Evolutionary conservation across 179 eudicot genomes (phyloP).

Genomic region (Amaranthus tricolor): DNA sequence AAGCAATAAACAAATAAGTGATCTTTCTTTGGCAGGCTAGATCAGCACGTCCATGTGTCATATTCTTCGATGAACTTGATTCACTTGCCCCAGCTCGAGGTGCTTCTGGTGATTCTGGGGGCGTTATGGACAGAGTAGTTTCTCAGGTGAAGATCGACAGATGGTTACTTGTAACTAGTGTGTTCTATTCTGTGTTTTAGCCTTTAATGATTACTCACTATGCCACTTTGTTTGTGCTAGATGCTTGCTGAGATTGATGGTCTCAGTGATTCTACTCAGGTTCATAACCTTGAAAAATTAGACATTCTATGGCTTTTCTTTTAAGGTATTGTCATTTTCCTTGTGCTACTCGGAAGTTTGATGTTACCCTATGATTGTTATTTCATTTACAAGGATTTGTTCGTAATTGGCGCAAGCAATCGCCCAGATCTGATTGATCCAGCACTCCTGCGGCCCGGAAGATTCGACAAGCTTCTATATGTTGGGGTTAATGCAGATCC

Average conservation of each 20-base stretch:
- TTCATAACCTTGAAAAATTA: constrained; percentile 19
- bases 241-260: constrained; percentile 99
- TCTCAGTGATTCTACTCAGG: constrained; percentile 87
- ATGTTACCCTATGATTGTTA: constrained; percentile 10
- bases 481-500: constrained; percentile 92
- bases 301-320: neutral
- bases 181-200: neutral
- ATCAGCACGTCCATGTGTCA: constrained; percentile 95
- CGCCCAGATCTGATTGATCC: constrained; percentile 97
- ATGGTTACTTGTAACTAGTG: constrained; percentile 9
- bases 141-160: constrained; percentile 65
- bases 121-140: constrained; percentile 98
- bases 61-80: constrained; percentile 97
- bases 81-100: constrained; percentile 99
- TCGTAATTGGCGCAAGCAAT: constrained; percentile 97
- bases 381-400: constrained; percentile 60
- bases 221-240: constrained; percentile 38
- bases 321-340: neutral
- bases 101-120: constrained; percentile 98
- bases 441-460: constrained; percentile 95
- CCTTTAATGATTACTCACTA: constrained; percentile 7
- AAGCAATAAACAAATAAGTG: constrained; percentile 4
- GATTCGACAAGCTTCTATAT: constrained; percentile 94
- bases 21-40: constrained; percentile 61
- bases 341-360: constrained; percentile 4